These are phyloP conservation scores for Mallotus japonicus DNA, from an alignment of 441 rosid genomes.

Conservation along the genomic window DNA sequence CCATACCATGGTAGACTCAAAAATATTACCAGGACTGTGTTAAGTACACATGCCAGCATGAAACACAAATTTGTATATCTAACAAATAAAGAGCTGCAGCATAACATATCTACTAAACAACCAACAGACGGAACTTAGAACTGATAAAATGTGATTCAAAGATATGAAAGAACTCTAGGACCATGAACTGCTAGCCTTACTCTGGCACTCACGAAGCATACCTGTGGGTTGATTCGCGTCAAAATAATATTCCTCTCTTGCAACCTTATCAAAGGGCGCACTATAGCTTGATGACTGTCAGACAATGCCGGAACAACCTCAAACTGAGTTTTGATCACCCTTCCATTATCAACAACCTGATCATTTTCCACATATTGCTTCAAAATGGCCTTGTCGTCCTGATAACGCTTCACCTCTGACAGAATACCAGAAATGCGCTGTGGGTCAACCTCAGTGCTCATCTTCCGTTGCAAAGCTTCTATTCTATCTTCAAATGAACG, in stretches of 20 bases:
- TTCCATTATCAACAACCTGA: constrained; percentile 87
- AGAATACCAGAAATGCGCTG: constrained; percentile 72
- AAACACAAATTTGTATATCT: neutral
- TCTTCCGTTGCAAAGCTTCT: constrained; percentile 71
- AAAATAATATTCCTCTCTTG: constrained; percentile 80
- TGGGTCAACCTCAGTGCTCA: constrained; percentile 65
- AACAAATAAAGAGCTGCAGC: neutral
- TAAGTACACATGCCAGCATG: neutral
- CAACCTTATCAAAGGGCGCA: constrained; percentile 82
- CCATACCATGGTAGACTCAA: neutral
- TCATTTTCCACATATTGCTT: constrained; percentile 91
- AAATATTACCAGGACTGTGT: neutral
- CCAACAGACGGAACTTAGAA: neutral
- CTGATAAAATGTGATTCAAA: neutral
- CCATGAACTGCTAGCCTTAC: constrained; percentile 1
- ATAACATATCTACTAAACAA: neutral
- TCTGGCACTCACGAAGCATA: constrained; percentile 33
- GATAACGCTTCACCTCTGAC: constrained; percentile 86
- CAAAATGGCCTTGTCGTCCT: constrained; percentile 76
- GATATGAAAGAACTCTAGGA: neutral
- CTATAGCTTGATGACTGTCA: constrained; percentile 66
- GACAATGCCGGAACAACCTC: constrained; percentile 83
- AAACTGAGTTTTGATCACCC: constrained; percentile 64
- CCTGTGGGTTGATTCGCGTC: constrained; percentile 95
- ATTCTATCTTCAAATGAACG: constrained; percentile 92